Conservation (phyloP, 148 eudicot genomes). For the Diospyros lotus region DNA sequence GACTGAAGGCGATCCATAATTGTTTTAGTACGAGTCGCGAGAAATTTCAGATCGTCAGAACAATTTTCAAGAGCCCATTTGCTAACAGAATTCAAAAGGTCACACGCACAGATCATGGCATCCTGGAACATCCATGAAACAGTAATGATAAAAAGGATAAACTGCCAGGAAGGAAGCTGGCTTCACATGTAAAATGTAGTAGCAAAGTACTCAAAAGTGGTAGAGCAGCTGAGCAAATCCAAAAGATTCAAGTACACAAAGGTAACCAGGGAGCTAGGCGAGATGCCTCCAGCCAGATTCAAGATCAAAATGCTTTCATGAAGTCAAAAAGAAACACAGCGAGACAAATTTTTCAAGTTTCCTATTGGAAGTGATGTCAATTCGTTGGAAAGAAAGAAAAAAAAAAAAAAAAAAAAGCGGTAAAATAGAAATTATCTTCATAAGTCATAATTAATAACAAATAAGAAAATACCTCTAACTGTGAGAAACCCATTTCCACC, state of each 20-base stretch:
- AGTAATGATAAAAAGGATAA: neutral
- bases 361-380: neutral
- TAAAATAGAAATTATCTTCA: neutral
- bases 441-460: neutral
- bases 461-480: conserved; percentile 53
- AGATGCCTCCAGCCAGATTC: neutral
- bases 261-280: too few relatives aligned
- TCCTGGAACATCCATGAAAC: conserved; percentile 42
- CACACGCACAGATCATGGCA: conserved; percentile 74
- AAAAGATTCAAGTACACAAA: neutral
- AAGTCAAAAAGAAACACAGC: neutral
- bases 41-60: conserved; percentile 58
- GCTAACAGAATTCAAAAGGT: conserved; percentile 66
- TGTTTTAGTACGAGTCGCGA: conserved; percentile 59
- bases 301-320: neutral
- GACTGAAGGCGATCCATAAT: conserved; percentile 54
- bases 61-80: conserved; percentile 59
- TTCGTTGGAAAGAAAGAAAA: neutral
- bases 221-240: neutral
- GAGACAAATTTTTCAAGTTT: neutral
- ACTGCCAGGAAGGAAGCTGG: neutral
- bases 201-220: neutral
- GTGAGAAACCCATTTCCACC: conserved; percentile 85
- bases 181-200: conserved; percentile 3
- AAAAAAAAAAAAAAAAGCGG: neutral